These are phyloP conservation scores for Corynascus novoguineensis DNA, from an alignment of 495 filamentous ascomycete species.

Conservation along the genomic window DNA sequence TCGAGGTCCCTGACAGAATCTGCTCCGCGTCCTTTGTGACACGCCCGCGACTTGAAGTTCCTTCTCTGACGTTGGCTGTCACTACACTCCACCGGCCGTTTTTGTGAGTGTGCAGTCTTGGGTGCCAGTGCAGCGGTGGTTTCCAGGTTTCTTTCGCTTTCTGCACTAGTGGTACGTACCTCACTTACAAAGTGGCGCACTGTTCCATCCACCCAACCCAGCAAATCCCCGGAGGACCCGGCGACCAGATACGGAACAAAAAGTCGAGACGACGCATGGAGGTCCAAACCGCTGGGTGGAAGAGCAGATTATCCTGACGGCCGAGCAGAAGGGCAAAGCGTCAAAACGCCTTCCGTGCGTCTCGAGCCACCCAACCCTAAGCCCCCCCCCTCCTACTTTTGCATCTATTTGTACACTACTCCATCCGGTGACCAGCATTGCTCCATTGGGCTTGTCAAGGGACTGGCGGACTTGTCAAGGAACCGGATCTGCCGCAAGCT, in stretches of 20 bases:
- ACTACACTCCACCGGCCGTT: not conserved
- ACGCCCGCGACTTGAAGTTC: not conserved
- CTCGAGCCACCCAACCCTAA: not conserved
- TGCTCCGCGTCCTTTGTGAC: not conserved
- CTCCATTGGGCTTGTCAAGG: not conserved
- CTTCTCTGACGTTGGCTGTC: not conserved
- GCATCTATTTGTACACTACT: not conserved
- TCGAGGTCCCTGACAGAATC: too few species aligned
- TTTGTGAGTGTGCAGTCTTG: too few species aligned
- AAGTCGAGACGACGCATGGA: conserved; percentile 1
- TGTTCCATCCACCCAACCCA: too few species aligned
- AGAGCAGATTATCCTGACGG: not conserved
- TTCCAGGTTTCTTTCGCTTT: not conserved
- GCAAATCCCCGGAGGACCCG: conserved; percentile 3
- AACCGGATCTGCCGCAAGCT: not conserved
- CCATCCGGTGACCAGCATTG: not conserved
- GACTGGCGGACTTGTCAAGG: not conserved
- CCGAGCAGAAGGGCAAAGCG: not conserved
- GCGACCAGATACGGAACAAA: conserved; percentile 8
- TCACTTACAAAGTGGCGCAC: conserved; percentile 3
- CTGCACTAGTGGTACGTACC: conserved; percentile 12
- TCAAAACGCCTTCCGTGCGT: not conserved
- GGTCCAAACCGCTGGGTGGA: not conserved
- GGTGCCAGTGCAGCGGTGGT: too few species aligned
- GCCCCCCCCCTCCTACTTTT: not conserved